phyloP scores from a whole-genome alignment of 768 basidiomycete genomes.

The Mycena alexandri region DNA sequence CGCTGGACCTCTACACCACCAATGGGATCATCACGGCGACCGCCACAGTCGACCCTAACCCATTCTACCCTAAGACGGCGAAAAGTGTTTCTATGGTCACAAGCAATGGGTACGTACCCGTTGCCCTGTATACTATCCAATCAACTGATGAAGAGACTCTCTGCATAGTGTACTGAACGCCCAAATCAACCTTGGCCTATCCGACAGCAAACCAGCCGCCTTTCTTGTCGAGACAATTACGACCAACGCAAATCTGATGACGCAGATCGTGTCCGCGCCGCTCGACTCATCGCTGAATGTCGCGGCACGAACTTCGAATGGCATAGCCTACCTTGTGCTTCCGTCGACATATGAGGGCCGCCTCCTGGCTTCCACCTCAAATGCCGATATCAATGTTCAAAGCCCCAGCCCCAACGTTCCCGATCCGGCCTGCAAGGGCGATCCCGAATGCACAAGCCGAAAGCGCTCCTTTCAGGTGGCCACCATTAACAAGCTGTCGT shows the following conservation, averaged over 20 bases:
- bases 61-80: slow-evolving; percentile 39
- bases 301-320: slow-evolving; percentile 45
- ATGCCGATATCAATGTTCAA: slow-evolving; percentile 40
- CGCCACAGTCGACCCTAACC: slow-evolving; percentile 53
- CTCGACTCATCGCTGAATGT: slow-evolving; percentile 50
- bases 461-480: slow-evolving; percentile 40
- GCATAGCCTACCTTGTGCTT: slow-evolving; percentile 43
- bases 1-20: slow-evolving; percentile 53
- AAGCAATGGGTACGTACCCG: slow-evolving; percentile 55
- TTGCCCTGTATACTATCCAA: background rate
- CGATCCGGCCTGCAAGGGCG: slow-evolving; percentile 35
- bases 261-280: slow-evolving; percentile 49
- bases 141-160: background rate
- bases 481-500: background rate
- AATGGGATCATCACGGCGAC: slow-evolving; percentile 56
- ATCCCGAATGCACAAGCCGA: slow-evolving; percentile 41
- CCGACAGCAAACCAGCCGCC: slow-evolving; percentile 41
- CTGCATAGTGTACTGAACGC: slow-evolving; percentile 52
- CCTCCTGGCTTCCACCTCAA: slow-evolving; percentile 47
- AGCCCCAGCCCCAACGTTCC: slow-evolving; percentile 45
- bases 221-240: slow-evolving; percentile 50
- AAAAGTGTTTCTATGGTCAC: slow-evolving; percentile 52
- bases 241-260: slow-evolving; percentile 44
- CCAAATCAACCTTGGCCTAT: slow-evolving; percentile 49
- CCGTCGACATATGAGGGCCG: slow-evolving; percentile 57